Evolutionary conservation across 306 rosid species (phyloP), one percentile per base, ranked within the genome.

Genomic region (Vicia villosa): DNA sequence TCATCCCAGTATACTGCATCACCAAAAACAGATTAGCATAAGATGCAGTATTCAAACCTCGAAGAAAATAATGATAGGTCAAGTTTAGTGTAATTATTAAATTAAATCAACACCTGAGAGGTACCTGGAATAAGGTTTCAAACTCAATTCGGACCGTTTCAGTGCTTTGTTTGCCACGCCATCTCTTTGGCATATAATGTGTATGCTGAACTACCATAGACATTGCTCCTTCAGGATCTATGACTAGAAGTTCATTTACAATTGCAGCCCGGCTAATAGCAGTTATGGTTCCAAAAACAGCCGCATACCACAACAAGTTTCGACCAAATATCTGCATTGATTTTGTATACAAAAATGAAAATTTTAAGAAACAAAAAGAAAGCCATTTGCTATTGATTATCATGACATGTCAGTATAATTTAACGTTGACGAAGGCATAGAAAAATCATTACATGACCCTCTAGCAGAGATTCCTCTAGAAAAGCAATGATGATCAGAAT

Each of bases 151-250:
- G 83, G 13, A 88, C 91, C 68, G 20, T 70, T 77, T 83, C 92
- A 34, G 86, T 81, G 77, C 80, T 87, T 84, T 90, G 96, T 78
- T 86, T 94, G 65, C 88, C 88, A 58, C 88, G 97, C 98, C 98
- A 94, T 83, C 90, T 82, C 83, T 91, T 90, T 13, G 98, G 98
- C 96, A 94, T 87, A 82, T 91, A 91, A 83, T 91, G 99, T 8
- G 99, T 87, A 74, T 91, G 89, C 21, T 94, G 95, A 65, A 88
- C 92, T 46, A 91, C 99, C 89, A 84, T 68, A 34, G 91, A 85
- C 92, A 94, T 87, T 62, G 92, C 86, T 34, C 96, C 97, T 74
- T 81, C 89, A 1, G 95, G 87, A 62, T 94, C 96, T 74, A 84
- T 78, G 79, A 94, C 87, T 43, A 91, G 80, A 74, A 87, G 88